Conservation (phyloP, 2,329 filamentous ascomycete species). For the Laburnicola sp. region DNA sequence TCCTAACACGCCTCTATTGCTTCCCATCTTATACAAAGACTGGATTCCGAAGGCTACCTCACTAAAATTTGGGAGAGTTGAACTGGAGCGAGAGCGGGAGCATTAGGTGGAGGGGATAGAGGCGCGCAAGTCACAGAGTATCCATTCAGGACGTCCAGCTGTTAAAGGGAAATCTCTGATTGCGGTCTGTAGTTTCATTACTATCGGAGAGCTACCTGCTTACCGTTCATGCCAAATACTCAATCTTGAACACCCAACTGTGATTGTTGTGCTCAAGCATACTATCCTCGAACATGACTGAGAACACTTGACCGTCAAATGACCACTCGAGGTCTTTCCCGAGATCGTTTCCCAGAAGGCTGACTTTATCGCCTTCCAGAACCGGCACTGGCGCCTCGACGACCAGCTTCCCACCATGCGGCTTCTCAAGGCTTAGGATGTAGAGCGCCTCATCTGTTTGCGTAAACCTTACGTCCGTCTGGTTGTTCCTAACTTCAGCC, state of each 20-base stretch:
- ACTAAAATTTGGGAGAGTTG: too few species aligned
- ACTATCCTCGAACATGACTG: conserved; percentile 30
- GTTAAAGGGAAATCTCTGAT: too few species aligned
- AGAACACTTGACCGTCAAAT: conserved; percentile 21
- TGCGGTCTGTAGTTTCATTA: too few species aligned
- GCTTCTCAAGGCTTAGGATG: conserved; percentile 51
- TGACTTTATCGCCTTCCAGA: conserved; percentile 52
- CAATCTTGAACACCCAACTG: conserved; percentile 23
- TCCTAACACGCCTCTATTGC: too few species aligned
- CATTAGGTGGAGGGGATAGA: too few species aligned
- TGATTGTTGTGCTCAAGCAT: conserved; percentile 14
- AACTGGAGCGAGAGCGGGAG: too few species aligned
- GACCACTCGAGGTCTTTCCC: conserved; percentile 20
- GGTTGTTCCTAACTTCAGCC: conserved; percentile 25
- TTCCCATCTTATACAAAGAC: too few species aligned
- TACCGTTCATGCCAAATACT: conserved; percentile 9
- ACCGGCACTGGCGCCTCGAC: conserved; percentile 53
- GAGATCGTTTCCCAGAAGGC: conserved; percentile 46
- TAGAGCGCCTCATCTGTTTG: conserved; percentile 59
- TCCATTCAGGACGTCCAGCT: too few species aligned
- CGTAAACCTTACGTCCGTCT: conserved; percentile 56
- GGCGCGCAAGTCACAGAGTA: too few species aligned
- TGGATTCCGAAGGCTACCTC: too few species aligned
- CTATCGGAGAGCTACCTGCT: too few species aligned
- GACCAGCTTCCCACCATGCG: conserved; percentile 40